phyloP scores from a whole-genome alignment of 352 stramenopile genomes.

The Phytophthora quininea region DNA sequence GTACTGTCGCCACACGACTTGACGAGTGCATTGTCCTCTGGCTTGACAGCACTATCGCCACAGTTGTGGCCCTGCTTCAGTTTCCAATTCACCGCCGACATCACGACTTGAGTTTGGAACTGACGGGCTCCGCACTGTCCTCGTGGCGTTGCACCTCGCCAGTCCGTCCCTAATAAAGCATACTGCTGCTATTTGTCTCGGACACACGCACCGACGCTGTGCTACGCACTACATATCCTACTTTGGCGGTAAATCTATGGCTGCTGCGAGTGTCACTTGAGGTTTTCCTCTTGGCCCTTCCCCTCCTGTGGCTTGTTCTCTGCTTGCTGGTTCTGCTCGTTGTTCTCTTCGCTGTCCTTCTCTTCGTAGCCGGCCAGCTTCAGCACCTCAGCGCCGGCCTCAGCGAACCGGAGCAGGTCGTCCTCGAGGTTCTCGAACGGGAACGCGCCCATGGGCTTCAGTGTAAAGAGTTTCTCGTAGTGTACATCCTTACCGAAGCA shows the following conservation, averaged over 20 bases:
- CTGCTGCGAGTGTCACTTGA: constrained; percentile 12
- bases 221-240: constrained; percentile 2
- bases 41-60: too few species aligned
- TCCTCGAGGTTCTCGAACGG: constrained; percentile 66
- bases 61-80: background rate
- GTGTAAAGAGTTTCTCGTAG: constrained; percentile 70
- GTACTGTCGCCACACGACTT: background rate
- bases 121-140: background rate
- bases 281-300: constrained; percentile 6
- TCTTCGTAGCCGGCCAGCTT: constrained; percentile 28
- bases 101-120: background rate
- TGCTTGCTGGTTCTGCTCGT: constrained; percentile 6
- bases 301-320: background rate
- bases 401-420: constrained; percentile 54
- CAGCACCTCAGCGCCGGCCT: constrained; percentile 43
- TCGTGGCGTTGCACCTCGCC: background rate
- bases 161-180: constrained; percentile 4
- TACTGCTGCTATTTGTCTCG: background rate
- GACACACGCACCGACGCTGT: background rate
- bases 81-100: background rate
- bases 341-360: constrained; percentile 19
- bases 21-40: constrained; percentile 10
- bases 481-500: constrained; percentile 76
- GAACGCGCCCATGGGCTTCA: constrained; percentile 71
- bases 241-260: constrained; percentile 14